Percentiles rank a stretch among this genome's conserved stretches.
phyloP scores from a whole-genome alignment of 345 rosid species.

The Aethionema arabicum region DNA sequence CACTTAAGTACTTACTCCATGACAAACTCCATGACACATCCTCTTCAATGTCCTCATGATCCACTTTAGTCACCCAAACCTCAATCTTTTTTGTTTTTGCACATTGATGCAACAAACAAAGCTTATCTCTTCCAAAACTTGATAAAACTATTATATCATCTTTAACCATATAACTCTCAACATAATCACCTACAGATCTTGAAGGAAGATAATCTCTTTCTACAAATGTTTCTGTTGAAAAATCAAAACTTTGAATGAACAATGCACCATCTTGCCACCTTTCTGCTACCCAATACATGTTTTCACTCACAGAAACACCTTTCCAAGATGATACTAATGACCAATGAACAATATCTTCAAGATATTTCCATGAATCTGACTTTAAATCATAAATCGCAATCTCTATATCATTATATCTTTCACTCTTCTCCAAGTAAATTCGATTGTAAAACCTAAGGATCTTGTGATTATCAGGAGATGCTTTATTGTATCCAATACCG shows the following conservation, averaged over 20 bases:
- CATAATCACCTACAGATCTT: not conserved
- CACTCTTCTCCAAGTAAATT: no score
- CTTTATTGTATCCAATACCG: slow-evolving; percentile 31
- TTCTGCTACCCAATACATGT: slow-evolving; percentile 36
- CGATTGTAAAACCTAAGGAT: slow-evolving; percentile 28
- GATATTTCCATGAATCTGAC: slow-evolving; percentile 23
- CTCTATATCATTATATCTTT: slow-evolving; percentile 5
- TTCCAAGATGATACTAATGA: slow-evolving; percentile 31
- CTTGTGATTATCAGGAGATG: slow-evolving; percentile 24
- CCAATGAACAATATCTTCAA: slow-evolving; percentile 22
- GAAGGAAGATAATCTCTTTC: not conserved
- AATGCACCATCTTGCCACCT: not conserved
- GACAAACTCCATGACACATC: no score
- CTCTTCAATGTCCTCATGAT: no score
- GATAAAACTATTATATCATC: no score
- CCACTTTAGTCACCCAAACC: no score
- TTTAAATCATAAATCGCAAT: slow-evolving; percentile 20
- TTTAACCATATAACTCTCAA: not conserved
- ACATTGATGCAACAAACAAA: no score
- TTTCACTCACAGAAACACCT: slow-evolving; percentile 33
- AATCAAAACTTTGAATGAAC: no score
- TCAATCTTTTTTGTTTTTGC: no score
- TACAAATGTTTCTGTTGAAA: no score
- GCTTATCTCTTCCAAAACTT: no score
- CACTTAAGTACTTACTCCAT: no score